Percentiles rank a stretch among this genome's conserved stretches.
These are phyloP conservation scores for Septoria petroselini DNA, from an alignment of 2,329 filamentous ascomycete species.

Conservation along the genomic window DNA sequence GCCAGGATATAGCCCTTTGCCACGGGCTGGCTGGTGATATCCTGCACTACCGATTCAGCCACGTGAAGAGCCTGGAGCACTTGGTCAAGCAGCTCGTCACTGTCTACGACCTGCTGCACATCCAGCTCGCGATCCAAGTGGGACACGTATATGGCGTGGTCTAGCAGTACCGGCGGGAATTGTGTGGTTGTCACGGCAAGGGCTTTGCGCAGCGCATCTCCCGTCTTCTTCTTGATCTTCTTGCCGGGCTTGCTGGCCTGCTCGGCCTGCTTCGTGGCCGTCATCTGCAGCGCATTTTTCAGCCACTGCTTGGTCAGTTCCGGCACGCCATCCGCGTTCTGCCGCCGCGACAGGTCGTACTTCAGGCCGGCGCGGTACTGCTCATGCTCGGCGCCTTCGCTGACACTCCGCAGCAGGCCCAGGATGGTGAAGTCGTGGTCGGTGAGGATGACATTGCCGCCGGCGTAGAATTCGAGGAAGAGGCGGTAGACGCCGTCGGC, in stretches of 20 bases:
- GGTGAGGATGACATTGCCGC: constrained; percentile 90
- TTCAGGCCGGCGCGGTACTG: constrained; percentile 71
- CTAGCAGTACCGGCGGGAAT: constrained; percentile 79
- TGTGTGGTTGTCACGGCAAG: constrained; percentile 83
- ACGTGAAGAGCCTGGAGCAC: constrained; percentile 67
- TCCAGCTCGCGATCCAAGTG: constrained; percentile 67
- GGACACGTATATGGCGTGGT: constrained; percentile 72
- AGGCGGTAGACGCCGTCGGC: constrained; percentile 77
- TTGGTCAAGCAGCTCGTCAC: constrained; percentile 61
- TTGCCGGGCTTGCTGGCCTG: constrained; percentile 51
- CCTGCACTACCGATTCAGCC: constrained; percentile 66
- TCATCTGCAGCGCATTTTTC: constrained; percentile 63
- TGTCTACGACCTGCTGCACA: constrained; percentile 66
- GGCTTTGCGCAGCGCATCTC: constrained; percentile 73
- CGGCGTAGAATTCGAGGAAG: constrained; percentile 93
- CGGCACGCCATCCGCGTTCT: constrained; percentile 77
- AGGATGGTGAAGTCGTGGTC: constrained; percentile 80
- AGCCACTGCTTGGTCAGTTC: constrained; percentile 71
- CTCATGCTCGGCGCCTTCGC: constrained; percentile 79
- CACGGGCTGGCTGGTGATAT: constrained; percentile 62
- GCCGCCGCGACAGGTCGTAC: constrained; percentile 77
- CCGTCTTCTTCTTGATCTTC: constrained; percentile 70
- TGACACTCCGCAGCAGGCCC: constrained; percentile 73
- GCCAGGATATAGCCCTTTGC: constrained; percentile 87
- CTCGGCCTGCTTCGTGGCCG: constrained; percentile 57